Base-by-base conservation (phyloP, 306 rosid species). In the Dalbergia cultrata region DNA sequence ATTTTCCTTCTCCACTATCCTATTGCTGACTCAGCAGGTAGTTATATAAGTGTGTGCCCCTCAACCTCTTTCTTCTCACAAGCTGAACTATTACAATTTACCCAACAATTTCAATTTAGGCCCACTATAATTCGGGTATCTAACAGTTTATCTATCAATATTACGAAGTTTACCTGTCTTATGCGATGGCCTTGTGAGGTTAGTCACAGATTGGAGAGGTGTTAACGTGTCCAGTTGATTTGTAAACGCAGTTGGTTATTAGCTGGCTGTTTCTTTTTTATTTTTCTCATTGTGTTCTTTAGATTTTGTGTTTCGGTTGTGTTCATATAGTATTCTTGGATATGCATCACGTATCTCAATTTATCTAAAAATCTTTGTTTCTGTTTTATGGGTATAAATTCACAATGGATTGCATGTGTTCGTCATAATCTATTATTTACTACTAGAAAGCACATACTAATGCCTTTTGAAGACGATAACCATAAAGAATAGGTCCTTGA, bases 131-230 rank as follows among this genome's bases (percentile, higher is more conserved):
- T 26, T 26, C 31, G 0, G 31, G 1, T 26, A 26, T 2, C 31
- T 26, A 26, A 26, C 31, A 26, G 31, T 26, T 26, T 26, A 0
- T 26, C 31, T 49, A 58, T 44, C 50, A 41, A 5, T 41, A 57
- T 58, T 16, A 43, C 13, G 43, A 54, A 69, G 74, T 26, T 53
- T 13, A 22, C 22, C 31, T 31, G 12, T 80, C 59, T 53, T 3
- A 31, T 12, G 35, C 14, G 10, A 52, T 58, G 41, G 74, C 63
- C 80, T 95, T 89, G 91, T 7, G 99, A 91, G 98, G 93, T 90
- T 86, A 88, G 87, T 78, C 90, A 90, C 88, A 93, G 76, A 89
- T 89, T 88, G 80, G 93, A 88, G 87, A 91, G 98, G 97, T 54
- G 84, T 88, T 69, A 93, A 90, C 80, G 80, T 86, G 82, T 95